phyloP scores from a whole-genome alignment of 805 yeast species.

The Maudiozyma saulgeensis region DNA sequence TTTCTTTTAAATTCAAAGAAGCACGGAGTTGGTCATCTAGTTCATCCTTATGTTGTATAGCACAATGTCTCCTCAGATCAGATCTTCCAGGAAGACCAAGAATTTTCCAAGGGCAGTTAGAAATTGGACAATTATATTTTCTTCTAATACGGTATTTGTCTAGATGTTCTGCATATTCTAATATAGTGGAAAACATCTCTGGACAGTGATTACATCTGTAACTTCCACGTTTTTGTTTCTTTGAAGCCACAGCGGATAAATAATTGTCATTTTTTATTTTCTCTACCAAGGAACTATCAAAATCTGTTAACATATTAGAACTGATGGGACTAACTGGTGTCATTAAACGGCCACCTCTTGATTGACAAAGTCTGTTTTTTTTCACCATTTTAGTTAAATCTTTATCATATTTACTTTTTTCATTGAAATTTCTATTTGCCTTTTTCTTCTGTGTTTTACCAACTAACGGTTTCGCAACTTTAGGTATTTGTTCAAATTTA shows the following conservation, averaged over 20 bases:
- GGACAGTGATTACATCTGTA: slow-evolving; percentile 43
- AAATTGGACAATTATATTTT: slow-evolving; percentile 37
- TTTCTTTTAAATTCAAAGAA: slow-evolving; percentile 22
- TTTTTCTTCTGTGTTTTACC: not conserved
- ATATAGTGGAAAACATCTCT: slow-evolving; percentile 30
- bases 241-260: slow-evolving; percentile 20
- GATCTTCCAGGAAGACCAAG: slow-evolving; percentile 41
- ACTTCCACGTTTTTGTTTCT: slow-evolving; percentile 34
- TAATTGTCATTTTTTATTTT: slow-evolving; percentile 24
- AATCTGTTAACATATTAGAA: not conserved
- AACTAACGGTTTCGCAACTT: not conserved
- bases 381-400: not conserved
- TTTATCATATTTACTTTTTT: not conserved
- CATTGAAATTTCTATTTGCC: not conserved
- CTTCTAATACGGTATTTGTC: slow-evolving; percentile 34
- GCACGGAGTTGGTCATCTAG: slow-evolving; percentile 20
- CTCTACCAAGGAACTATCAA: slow-evolving; percentile 6
- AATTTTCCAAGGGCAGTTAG: slow-evolving; percentile 40
- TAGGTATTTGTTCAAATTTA: not conserved
- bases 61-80: slow-evolving; percentile 42
- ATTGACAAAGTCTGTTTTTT: not conserved
- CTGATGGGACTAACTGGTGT: not conserved
- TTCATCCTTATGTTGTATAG: slow-evolving; percentile 35
- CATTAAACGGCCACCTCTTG: not conserved
- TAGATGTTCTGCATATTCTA: slow-evolving; percentile 35